A percentile compares a stretch with the other conserved stretches of the same genome.
These are phyloP conservation scores for Panicum hallii DNA, from an alignment of 202 grass and related monocot genomes.

Conservation along the genomic window DNA sequence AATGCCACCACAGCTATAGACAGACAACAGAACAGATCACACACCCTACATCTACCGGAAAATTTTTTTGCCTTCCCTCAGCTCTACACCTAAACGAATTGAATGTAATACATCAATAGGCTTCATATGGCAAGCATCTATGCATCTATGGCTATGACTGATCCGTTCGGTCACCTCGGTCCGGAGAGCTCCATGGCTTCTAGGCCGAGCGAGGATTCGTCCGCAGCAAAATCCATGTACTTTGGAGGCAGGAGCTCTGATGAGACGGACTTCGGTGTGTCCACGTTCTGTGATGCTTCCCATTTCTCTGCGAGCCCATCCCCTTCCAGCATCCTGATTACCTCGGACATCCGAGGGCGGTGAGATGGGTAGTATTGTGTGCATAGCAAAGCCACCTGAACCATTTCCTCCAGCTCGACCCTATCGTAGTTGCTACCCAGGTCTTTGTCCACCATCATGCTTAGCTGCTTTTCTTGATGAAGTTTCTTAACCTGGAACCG, in stretches of 20 bases:
- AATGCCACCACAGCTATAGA: constrained; percentile 58
- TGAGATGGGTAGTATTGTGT: constrained; percentile 84
- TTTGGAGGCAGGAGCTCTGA: constrained; percentile 67
- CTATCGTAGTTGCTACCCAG: constrained; percentile 73
- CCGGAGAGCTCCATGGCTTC: constrained; percentile 98
- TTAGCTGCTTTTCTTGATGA: constrained; percentile 89
- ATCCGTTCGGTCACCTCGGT: constrained; percentile 62
- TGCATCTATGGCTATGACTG: neutral
- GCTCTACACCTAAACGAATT: constrained; percentile 32
- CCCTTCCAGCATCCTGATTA: constrained; percentile 94
- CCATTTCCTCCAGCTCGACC: constrained; percentile 95
- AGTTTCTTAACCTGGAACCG: constrained; percentile 85
- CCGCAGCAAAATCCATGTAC: constrained; percentile 65
- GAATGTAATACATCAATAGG: constrained; percentile 12
- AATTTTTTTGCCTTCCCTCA: constrained; percentile 29
- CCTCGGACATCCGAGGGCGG: constrained; percentile 91
- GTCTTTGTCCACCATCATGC: constrained; percentile 86
- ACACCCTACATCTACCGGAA: constrained; percentile 17
- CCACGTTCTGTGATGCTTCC: constrained; percentile 76
- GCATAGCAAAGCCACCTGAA: constrained; percentile 87
- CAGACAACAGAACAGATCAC: constrained; percentile 10
- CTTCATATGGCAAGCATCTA: neutral
- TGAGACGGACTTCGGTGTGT: constrained; percentile 65
- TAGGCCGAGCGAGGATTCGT: constrained; percentile 79
- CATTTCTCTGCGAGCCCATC: constrained; percentile 96